A percentile compares a stretch with the other conserved stretches of the same genome.
Evolutionary conservation across 2,329 filamentous ascomycete species (phyloP).

Genomic region (Amauroascus verrucosus): DNA sequence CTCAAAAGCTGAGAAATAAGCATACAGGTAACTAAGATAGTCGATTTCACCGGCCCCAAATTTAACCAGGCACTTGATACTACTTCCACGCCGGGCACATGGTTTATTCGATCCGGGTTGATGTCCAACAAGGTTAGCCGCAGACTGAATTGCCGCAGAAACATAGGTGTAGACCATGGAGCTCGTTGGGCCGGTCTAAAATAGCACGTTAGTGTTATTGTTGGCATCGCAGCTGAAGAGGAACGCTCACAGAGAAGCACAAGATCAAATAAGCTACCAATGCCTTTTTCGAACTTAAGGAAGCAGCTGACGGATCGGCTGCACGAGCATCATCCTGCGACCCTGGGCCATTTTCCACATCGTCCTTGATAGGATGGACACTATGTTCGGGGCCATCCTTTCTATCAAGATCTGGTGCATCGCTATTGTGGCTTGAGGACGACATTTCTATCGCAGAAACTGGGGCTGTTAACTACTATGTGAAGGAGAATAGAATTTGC

Average conservation of each 20-base stretch:
- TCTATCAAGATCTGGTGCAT: background rate
- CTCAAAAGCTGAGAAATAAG: background rate
- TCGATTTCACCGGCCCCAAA: constrained; percentile 8
- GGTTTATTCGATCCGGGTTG: constrained; percentile 1
- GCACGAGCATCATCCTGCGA: background rate
- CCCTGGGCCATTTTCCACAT: background rate
- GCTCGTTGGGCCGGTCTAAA: constrained; percentile 2
- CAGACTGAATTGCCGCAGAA: constrained; percentile 9
- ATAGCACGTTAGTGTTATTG: background rate
- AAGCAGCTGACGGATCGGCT: background rate
- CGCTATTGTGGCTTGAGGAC: background rate
- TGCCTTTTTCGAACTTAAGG: constrained; percentile 4
- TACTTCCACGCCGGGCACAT: constrained; percentile 2
- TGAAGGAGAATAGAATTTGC: background rate
- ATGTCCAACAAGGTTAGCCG: constrained; percentile 6
- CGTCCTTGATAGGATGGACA: background rate
- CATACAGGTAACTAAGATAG: constrained; percentile 8
- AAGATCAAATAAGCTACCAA: background rate
- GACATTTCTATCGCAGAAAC: too few relatives aligned
- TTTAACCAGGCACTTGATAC: constrained; percentile 1
- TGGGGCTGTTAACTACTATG: background rate
- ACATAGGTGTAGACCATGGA: constrained; percentile 11
- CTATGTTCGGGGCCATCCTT: background rate
- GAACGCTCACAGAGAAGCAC: background rate
- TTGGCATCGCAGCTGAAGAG: background rate